Percentiles rank a stretch among this genome's conserved stretches.
These are phyloP conservation scores for Adansonia madagascariensis DNA, from an alignment of 441 rosid species.

Conservation along the genomic window DNA sequence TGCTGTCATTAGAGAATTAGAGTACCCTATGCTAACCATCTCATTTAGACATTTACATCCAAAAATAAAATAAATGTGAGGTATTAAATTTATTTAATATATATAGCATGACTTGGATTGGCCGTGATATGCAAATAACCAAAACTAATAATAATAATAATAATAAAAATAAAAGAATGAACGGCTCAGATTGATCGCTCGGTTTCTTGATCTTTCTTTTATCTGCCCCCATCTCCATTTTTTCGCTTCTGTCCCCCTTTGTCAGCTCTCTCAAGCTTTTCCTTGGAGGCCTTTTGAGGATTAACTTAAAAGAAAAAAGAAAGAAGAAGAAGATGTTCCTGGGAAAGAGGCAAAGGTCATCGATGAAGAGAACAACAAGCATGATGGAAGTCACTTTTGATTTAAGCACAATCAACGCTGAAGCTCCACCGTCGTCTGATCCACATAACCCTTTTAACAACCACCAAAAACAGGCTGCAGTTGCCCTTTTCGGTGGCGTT, in stretches of 20 bases:
- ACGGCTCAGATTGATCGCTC: slow-evolving; percentile 61
- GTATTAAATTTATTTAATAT: no score
- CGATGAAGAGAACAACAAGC: slow-evolving; percentile 84
- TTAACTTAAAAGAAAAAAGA: background rate
- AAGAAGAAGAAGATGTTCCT: slow-evolving; percentile 48
- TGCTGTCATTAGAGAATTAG: background rate
- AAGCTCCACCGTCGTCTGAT: slow-evolving; percentile 38
- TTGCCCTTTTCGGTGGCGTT: background rate
- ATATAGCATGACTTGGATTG: slow-evolving; percentile 36
- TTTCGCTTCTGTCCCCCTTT: slow-evolving; percentile 22
- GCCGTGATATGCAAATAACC: background rate
- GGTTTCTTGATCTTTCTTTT: slow-evolving; percentile 55
- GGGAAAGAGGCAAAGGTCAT: slow-evolving; percentile 79
- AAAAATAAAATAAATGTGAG: no score
- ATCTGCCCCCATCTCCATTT: slow-evolving; percentile 44
- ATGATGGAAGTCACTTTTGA: slow-evolving; percentile 70
- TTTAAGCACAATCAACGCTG: slow-evolving; percentile 42
- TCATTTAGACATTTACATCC: background rate
- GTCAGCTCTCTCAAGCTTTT: background rate
- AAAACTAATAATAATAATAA: background rate
- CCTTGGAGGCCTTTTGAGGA: background rate
- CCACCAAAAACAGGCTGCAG: slow-evolving; percentile 17
- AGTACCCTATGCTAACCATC: background rate
- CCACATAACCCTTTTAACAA: slow-evolving; percentile 32
- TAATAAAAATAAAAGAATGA: background rate